Evolutionary conservation across 495 filamentous ascomycete genomes (phyloP).

Genomic region (Xylaria curta): DNA sequence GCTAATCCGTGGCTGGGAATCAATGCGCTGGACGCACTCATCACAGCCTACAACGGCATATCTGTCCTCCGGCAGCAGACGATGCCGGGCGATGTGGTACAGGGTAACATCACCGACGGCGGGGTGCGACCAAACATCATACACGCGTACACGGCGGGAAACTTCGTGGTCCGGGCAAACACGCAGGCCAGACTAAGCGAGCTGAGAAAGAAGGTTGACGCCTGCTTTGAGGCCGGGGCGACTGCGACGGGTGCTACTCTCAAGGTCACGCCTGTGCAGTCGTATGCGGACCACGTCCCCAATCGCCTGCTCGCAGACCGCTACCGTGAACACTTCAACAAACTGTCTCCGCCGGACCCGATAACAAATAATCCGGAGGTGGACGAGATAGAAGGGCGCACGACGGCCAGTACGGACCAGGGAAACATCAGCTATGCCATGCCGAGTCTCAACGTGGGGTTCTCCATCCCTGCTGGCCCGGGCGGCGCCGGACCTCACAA

Average conservation of each 20-base stretch:
- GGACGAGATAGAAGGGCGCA: conserved; percentile 56
- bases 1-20: conserved; percentile 69
- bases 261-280: conserved; percentile 51
- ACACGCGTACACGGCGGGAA: conserved; percentile 60
- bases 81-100: conserved; percentile 65
- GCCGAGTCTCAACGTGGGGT: conserved; percentile 66
- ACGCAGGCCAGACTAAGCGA: conserved; percentile 52
- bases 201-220: conserved; percentile 58
- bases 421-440: conserved; percentile 70
- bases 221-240: conserved; percentile 67
- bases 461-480: conserved; percentile 57
- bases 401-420: conserved; percentile 64
- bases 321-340: conserved; percentile 61
- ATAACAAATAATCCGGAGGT: conserved; percentile 55
- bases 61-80: conserved; percentile 69
- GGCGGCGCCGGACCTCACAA: conserved; percentile 62
- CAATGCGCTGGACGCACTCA: conserved; percentile 68
- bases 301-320: conserved; percentile 62
- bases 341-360: conserved; percentile 44
- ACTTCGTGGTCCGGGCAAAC: conserved; percentile 59
- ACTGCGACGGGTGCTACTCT: conserved; percentile 65
- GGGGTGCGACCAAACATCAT: conserved; percentile 69
- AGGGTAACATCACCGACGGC: conserved; percentile 64
- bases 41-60: conserved; percentile 67
- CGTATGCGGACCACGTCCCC: conserved; percentile 66